Evolutionary conservation across 1,284 basidiomycete genomes (phyloP).

Genomic region (Amylostereum areolatum): DNA sequence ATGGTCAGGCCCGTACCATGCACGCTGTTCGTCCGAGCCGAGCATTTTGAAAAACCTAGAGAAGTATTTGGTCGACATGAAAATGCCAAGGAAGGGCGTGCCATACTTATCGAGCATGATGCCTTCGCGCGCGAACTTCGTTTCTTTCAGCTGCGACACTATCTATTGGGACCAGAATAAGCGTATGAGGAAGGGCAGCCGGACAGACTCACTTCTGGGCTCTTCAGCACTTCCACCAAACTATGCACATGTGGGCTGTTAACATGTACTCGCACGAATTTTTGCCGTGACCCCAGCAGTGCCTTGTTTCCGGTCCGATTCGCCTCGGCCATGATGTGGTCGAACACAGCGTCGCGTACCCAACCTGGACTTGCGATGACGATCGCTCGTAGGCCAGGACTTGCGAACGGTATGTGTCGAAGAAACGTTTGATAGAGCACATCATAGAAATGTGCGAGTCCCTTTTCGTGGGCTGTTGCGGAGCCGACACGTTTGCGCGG

Average conservation of each 20-base stretch:
- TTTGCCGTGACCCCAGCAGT: constrained; percentile 69
- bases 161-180: constrained; percentile 36
- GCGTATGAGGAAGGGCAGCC: constrained; percentile 5
- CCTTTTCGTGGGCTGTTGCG: constrained; percentile 83
- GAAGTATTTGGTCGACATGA: neutral
- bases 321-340: constrained; percentile 83
- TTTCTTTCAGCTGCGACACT: constrained; percentile 81
- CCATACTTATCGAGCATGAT: constrained; percentile 79
- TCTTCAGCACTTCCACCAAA: constrained; percentile 89
- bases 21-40: constrained; percentile 88
- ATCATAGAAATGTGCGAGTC: constrained; percentile 77
- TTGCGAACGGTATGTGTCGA: constrained; percentile 83
- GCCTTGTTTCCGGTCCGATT: constrained; percentile 79
- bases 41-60: constrained; percentile 95
- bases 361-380: constrained; percentile 97
- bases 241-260: constrained; percentile 95
- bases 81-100: neutral
- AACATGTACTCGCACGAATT: constrained; percentile 89
- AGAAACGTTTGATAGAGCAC: constrained; percentile 84
- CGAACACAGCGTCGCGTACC: constrained; percentile 86
- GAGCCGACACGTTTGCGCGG: constrained; percentile 87
- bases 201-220: constrained; percentile 68
- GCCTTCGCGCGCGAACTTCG: constrained; percentile 96
- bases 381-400: constrained; percentile 75
- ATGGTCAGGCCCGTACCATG: constrained; percentile 98